Evolutionary conservation across 495 filamentous ascomycete genomes (phyloP), one percentile per base, ranked within the genome.

Genomic region (Penicillium bovifimosum): DNA sequence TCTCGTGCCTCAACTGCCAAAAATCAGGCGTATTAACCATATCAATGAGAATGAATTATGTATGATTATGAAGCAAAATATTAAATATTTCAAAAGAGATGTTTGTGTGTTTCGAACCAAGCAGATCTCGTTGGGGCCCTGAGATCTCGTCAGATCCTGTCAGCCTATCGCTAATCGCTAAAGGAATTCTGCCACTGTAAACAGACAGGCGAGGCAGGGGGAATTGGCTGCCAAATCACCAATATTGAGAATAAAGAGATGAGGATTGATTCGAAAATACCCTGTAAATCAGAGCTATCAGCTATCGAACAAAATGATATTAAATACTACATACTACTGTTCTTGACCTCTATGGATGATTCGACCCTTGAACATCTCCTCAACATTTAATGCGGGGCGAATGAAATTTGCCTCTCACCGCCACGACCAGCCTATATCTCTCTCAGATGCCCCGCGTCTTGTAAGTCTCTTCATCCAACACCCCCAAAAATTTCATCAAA

Each of bases 61-160:
- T n/a, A n/a, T n/a, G n/a, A n/a, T n/a, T n/a, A n/a, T n/a, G n/a
- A n/a, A n/a, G n/a, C n/a, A n/a, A n/a, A n/a, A n/a, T n/a, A n/a
- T n/a, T n/a, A n/a, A n/a, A n/a, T n/a, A n/a, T n/a, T n/a, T n/a
- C n/a, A n/a, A n/a, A n/a, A n/a, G n/a, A n/a, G n/a, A n/a, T n/a
- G n/a, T n/a, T n/a, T n/a, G n/a, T n/a, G n/a, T n/a, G 51, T 50
- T 28, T 58, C 16, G 50, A 58, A 60, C 51, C 44, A 53, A 2
- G 8, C 26, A 24, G 17, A 20, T 46, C 16, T 26, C 5, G n/a
- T 17, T 17, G 27, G 4, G n/a, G 20, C 20, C 20, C 20, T 24
- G 20, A 24, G 20, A 24, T 24, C 20, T 24, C 29, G 9, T 14
- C 41, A 29, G 41, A 28, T 31, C n/a, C 20, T 14, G 39, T 11